phyloP scores from a whole-genome alignment of 2,329 filamentous ascomycete genomes.

The Aspergillus sergii region DNA sequence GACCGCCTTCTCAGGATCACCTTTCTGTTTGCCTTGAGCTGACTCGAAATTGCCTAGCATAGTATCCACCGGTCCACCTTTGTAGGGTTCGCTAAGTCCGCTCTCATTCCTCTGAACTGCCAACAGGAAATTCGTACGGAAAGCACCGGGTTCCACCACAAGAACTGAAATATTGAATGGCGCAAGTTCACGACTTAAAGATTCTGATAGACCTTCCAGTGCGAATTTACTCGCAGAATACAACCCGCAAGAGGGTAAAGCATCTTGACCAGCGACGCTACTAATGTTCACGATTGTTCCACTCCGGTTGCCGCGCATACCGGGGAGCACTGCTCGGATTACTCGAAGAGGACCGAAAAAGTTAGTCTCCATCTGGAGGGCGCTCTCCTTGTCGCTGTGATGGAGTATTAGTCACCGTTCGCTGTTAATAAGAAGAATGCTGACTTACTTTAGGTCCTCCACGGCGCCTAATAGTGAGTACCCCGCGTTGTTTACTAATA shows the following conservation, averaged over 20 bases:
- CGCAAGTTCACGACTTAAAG: slow-evolving; percentile 39
- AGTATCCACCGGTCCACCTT: slow-evolving; percentile 26
- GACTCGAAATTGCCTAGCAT: slow-evolving; percentile 24
- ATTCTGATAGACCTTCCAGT: slow-evolving; percentile 44
- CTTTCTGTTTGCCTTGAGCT: slow-evolving; percentile 14
- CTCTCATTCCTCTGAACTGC: slow-evolving; percentile 27
- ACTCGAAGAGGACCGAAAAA: slow-evolving; percentile 46
- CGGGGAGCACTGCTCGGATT: slow-evolving; percentile 40
- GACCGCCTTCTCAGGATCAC: slow-evolving; percentile 29
- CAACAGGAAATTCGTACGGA: slow-evolving; percentile 46
- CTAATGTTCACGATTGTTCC: slow-evolving; percentile 51
- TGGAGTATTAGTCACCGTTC: neutral
- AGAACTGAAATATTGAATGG: slow-evolving; percentile 41
- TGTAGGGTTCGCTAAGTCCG: slow-evolving; percentile 37
- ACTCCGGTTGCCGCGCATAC: slow-evolving; percentile 37
- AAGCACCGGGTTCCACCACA: slow-evolving; percentile 48
- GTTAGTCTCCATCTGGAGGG: slow-evolving; percentile 38
- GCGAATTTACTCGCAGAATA: slow-evolving; percentile 48
- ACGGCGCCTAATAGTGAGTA: neutral
- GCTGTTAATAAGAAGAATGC: rapidly evolving
- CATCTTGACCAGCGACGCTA: slow-evolving; percentile 50
- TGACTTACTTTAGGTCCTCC: slow-evolving; percentile 4
- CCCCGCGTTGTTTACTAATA: slow-evolving; percentile 8
- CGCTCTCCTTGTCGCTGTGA: neutral
- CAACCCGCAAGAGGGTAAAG: slow-evolving; percentile 36